These are phyloP conservation scores for Chrysoporthe austroafricana DNA, from an alignment of 2,329 filamentous ascomycete genomes.

Conservation along the genomic window DNA sequence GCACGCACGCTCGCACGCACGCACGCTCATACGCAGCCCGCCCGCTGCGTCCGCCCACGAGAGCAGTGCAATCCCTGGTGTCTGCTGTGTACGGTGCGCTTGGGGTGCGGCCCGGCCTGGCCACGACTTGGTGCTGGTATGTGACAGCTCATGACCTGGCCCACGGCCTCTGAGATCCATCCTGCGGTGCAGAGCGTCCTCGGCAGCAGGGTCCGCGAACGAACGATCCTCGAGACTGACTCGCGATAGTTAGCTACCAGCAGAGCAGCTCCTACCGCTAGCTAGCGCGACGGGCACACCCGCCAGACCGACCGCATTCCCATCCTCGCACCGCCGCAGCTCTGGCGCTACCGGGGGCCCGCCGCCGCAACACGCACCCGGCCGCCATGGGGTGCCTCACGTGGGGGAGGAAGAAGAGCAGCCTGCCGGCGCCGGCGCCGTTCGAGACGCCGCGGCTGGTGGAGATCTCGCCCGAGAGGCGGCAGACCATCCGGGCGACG, in stretches of 20 bases:
- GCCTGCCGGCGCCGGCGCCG: conserved; percentile 8
- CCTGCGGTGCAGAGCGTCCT: not conserved
- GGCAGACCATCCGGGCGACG: conserved; percentile 11
- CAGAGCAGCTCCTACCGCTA: not conserved
- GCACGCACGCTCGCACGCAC: not conserved
- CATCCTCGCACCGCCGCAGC: not conserved
- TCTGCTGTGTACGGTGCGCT: too few species aligned
- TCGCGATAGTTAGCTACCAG: not conserved
- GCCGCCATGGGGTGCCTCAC: conserved; percentile 15
- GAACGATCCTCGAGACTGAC: not conserved
- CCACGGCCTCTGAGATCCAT: not conserved
- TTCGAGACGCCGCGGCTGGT: conserved; percentile 15
- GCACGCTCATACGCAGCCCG: not conserved
- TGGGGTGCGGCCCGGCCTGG: not conserved
- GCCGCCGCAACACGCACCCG: not conserved
- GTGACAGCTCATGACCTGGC: not conserved
- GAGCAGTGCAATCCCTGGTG: not conserved
- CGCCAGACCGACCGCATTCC: not conserved
- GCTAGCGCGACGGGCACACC: not conserved
- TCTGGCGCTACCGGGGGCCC: not conserved
- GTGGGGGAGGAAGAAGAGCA: conserved; percentile 14
- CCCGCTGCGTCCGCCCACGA: not conserved
- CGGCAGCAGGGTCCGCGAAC: not conserved
- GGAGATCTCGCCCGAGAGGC: conserved; percentile 9
- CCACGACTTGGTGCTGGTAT: not conserved